Base-by-base conservation (phyloP, 2,329 filamentous ascomycete species). In the Fusarium mexicanum region DNA sequence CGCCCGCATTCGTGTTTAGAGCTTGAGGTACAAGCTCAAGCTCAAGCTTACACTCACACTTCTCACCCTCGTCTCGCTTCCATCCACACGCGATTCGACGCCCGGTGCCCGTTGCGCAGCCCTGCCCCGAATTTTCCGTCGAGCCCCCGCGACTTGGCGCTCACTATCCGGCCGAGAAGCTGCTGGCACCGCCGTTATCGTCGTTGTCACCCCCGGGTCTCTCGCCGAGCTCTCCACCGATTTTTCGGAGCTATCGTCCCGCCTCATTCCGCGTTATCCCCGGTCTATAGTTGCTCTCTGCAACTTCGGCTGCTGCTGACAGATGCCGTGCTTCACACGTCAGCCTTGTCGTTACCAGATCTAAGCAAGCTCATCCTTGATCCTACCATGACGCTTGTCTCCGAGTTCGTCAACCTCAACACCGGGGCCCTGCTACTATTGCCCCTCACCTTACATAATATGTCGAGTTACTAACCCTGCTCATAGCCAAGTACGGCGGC, bases 401-500 rank as follows among this genome's bases (percentile, higher is more conserved):
- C 77, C 67, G 77, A 79, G 77, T 79, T 76, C 74, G 77, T 79
- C 68, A 64, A 63, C 72, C 54, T 65, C 35, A 61, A 24, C 24
- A 57, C 51, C 40, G 9, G 38, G 44, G 24, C 38, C 26, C 31
- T 38, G 33, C 38, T 31, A 51, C n/a, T 43, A 33, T 29, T 43
- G 41, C n/a, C 58, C 53, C 35, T 50, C 66, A 53, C 48, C 38
- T 63, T 43, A 44, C 51, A 48, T 61, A 61, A 58, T 41, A 38
- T 37, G 63, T 20, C 38, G 50, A 67, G 47, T 61, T 64, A 60
- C 73, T 80, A 55, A 78, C 69, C 43, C 50, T 67, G 29, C 40
- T 62, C 67, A 69, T 76, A 90, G 88, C 79, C 90, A 91, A 81
- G 87, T 92, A 71, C 88, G 89, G 79, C 88, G 88, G 70, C 84